Conservation (phyloP, 257 asterid species). For the Nicotiana tabacum region DNA sequence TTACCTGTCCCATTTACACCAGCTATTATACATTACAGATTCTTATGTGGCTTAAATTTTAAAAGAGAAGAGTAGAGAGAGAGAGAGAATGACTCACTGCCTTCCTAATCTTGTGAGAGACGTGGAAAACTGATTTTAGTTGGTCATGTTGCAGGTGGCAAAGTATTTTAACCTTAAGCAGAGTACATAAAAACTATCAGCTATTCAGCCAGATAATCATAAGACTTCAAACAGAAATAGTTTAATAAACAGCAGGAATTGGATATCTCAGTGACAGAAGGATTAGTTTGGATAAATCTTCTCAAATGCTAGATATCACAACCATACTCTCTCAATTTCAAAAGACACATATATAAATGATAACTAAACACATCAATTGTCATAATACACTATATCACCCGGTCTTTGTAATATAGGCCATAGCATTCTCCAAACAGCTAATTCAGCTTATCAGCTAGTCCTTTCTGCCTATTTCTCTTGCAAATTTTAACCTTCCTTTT, state of each 20-base stretch:
- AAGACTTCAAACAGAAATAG: not conserved
- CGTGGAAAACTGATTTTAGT: conserved; percentile 87
- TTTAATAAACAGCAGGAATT: not conserved
- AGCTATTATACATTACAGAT: not conserved
- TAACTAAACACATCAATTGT: not conserved
- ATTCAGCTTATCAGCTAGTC: not conserved
- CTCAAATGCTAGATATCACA: not conserved
- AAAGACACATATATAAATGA: not conserved
- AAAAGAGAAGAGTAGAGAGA: not conserved
- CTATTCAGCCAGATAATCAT: not conserved
- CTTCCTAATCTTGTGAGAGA: conserved; percentile 79
- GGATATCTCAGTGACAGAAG: not conserved
- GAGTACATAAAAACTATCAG: conserved; percentile 12
- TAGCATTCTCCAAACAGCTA: not conserved
- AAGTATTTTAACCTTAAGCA: conserved; percentile 66
- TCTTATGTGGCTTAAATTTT: not conserved
- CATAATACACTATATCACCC: not conserved
- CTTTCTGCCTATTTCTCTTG: not conserved
- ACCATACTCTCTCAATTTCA: not conserved
- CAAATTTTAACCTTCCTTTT: not conserved
- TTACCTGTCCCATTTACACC: conserved; percentile 40
- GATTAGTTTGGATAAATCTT: not conserved
- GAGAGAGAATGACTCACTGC: conserved; percentile 55
- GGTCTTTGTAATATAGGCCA: not conserved
- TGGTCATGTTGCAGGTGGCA: conserved; percentile 97